Evolutionary conservation across 176 grass and related monocot species (phyloP).

Genomic region (Ensete glaucum): DNA sequence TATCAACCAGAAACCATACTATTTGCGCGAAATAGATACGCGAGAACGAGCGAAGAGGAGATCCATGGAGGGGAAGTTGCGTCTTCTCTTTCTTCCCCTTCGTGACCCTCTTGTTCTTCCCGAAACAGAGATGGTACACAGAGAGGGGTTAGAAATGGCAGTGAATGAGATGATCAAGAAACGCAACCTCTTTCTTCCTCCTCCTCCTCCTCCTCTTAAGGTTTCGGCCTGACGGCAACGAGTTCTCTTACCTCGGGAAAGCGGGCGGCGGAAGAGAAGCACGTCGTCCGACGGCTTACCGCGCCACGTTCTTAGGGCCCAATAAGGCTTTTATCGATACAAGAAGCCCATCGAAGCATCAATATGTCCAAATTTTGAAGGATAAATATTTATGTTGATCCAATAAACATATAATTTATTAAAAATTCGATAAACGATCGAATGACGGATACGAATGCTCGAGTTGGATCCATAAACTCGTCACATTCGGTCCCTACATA

Average conservation of each 20-base stretch:
- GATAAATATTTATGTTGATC: no score
- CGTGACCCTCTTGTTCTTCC: constrained; percentile 11
- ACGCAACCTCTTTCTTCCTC: not conserved
- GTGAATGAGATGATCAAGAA: not conserved
- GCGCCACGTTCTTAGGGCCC: not conserved
- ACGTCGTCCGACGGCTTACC: no score
- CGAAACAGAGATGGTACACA: not conserved
- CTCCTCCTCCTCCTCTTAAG: not conserved
- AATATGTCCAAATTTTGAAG: no score
- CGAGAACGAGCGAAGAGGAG: not conserved
- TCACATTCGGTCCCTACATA: no score
- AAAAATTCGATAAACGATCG: no score
- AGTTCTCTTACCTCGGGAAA: not conserved
- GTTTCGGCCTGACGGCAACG: not conserved
- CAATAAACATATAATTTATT: no score
- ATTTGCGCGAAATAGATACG: not conserved
- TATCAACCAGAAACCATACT: not conserved
- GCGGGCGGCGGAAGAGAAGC: no score
- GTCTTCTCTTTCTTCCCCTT: constrained; percentile 10
- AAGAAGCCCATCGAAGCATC: not conserved
- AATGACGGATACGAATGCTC: no score
- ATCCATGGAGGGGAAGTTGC: not conserved
- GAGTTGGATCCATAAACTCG: no score
- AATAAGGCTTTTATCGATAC: not conserved
- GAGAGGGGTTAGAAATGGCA: not conserved